Conservation (phyloP, 2,329 filamentous ascomycete genomes). For the Achaetomium macrosporum region DNA sequence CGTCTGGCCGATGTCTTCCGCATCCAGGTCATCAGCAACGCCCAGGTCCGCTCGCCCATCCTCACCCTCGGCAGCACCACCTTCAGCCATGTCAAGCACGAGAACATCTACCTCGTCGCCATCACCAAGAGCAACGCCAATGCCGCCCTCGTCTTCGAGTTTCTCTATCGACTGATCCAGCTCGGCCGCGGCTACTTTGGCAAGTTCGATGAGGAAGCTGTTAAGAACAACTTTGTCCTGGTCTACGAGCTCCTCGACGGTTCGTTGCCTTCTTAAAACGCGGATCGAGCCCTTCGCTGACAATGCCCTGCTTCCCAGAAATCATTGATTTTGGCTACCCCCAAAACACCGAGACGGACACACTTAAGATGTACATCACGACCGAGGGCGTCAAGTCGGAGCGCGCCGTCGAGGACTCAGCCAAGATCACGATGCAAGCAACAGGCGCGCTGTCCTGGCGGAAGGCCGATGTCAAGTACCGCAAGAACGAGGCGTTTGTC, state of each 20-base stretch:
- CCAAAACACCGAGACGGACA: constrained; percentile 98
- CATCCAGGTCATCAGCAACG: constrained; percentile 98
- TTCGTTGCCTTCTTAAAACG: constrained; percentile 34
- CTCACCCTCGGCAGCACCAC: constrained; percentile 95
- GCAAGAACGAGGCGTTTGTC: constrained; percentile 98
- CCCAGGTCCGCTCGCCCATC: constrained; percentile 95
- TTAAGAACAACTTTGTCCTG: constrained; percentile 99
- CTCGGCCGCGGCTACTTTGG: constrained; percentile 95
- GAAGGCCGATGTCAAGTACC: constrained; percentile 95
- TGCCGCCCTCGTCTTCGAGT: constrained; percentile 95
- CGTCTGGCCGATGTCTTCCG: constrained; percentile 98
- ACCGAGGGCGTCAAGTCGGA: constrained; percentile 97
- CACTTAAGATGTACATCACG: constrained; percentile 99
- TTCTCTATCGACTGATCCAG: constrained; percentile 85
- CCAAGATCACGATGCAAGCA: constrained; percentile 98
- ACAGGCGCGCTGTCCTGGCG: constrained; percentile 96
- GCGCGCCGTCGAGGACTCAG: constrained; percentile 79
- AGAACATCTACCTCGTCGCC: constrained; percentile 97
- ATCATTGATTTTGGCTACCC: constrained; percentile 99
- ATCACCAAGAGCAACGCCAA: constrained; percentile 99
- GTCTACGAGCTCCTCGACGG: constrained; percentile 96
- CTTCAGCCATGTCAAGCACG: constrained; percentile 98
- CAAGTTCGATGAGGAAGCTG: constrained; percentile 98
- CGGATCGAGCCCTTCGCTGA: constrained; percentile 11
- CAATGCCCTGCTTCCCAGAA: constrained; percentile 48